Conservation (phyloP, 2,329 filamentous ascomycete species). For the Sporothrix variecibatus region DNA sequence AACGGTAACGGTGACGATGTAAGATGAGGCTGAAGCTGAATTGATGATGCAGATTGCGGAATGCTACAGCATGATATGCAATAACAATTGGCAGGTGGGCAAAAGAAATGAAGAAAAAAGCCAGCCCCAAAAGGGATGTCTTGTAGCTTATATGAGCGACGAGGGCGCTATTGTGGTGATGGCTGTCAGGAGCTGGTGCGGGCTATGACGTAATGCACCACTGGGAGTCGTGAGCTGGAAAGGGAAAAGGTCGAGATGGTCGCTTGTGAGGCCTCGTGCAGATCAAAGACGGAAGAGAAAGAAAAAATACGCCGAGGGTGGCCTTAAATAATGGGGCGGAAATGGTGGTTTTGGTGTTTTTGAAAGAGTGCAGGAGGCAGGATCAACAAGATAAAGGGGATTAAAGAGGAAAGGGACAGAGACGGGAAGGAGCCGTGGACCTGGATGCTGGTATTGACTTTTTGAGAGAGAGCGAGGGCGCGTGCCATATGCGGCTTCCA, state of each 20-base stretch:
- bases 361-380: neutral
- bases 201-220: conserved; percentile 21
- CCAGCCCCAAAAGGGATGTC: neutral
- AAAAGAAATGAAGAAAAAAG: neutral
- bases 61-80: neutral
- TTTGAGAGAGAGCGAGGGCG: neutral
- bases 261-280: neutral
- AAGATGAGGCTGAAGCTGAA: neutral
- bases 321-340: neutral
- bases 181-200: neutral
- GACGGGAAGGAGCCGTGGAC: neutral
- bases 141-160: neutral
- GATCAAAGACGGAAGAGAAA: neutral
- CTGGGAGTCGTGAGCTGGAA: neutral
- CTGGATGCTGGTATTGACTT: neutral
- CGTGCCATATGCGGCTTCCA: neutral
- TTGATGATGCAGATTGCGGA: neutral
- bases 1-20: neutral
- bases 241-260: neutral
- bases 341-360: neutral
- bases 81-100: neutral
- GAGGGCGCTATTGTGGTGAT: neutral
- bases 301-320: neutral
- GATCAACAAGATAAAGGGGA: neutral
- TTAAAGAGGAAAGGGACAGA: neutral